Base-by-base conservation (phyloP, 805 yeast species). In the Wickerhamomyces pijperi region DNA sequence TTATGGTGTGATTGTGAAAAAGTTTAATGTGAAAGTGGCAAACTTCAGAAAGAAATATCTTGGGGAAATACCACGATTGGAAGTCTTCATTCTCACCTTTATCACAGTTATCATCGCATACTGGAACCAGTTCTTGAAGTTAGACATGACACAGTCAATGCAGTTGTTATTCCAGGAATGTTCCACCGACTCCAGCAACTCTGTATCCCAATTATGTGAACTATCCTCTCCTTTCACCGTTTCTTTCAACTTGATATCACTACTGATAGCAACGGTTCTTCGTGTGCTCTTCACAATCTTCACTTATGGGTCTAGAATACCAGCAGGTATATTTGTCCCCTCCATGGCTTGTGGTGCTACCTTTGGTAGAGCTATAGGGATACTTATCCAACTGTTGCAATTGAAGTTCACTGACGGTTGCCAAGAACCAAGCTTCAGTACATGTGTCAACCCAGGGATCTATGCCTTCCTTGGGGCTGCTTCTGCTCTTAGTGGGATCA, bases 291-390 rank as follows among this genome's bases (percentile, higher is more conserved):
- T 92, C 37, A 84, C 92, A 20, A 72, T 87, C 20, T 67, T 92
- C 14, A 82, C 97, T 0, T 92, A 94, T 56, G 96, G 96, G 3
- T 78, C 87, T 45, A 86, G 82, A 59, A 88, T 90, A 0, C 98
- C 98, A 0, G 94, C 97, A n/a, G 98, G 98, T 14, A 85, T 90
- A 5, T 82, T 92, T 60, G 94, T 92, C 39, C 98, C 98, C 3
- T 83, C 95, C 2, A 85, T 92, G 94, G 88, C 95, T 0, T 82
- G 87, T 2, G 98, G 98, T 18, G 97, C 97, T 0, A 76, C 95
- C 0, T 82, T 85, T 59, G 98, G 98, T 7, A 69, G 97, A 38
- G 81, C 88, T 0, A 50, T 92, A 12, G 97, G 98, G 4, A 62
- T 86, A 8, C 43, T 82, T 5, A 77, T 85, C 42, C 82, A 83